Conservation (phyloP, 2,329 filamentous ascomycete genomes). For the Fusarium temperatum region DNA sequence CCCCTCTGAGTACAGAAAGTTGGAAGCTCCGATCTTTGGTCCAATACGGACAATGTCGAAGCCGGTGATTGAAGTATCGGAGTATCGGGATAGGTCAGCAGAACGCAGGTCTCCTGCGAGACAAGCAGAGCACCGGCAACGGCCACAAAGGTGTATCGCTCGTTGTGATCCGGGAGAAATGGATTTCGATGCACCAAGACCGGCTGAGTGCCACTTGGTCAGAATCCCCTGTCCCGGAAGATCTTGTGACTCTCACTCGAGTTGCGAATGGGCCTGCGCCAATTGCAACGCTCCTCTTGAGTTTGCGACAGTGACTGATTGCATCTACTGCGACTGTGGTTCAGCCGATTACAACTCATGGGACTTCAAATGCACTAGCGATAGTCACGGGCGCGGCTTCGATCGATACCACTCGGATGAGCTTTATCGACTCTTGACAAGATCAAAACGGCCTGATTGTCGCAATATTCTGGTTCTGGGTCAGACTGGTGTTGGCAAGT, state of each 20-base stretch:
- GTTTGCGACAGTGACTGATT: constrained; percentile 14
- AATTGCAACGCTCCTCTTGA: not conserved
- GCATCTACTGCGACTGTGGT: constrained; percentile 52
- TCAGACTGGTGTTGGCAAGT: constrained; percentile 59
- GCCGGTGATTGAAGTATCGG: not conserved
- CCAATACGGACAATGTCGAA: not conserved
- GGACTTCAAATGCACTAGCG: constrained; percentile 46
- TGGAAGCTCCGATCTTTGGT: not conserved
- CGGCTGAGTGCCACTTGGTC: constrained; percentile 38
- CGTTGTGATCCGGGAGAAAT: not conserved
- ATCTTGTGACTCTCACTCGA: constrained; percentile 26
- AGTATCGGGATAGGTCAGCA: not conserved
- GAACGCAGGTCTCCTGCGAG: not conserved
- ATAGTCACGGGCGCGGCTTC: constrained; percentile 37
- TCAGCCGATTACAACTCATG: constrained; percentile 38
- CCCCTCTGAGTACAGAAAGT: not conserved
- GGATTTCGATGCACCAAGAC: not conserved
- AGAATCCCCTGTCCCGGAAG: constrained; percentile 46
- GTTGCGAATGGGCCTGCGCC: constrained; percentile 18
- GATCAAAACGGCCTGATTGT: constrained; percentile 25
- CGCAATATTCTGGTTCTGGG: constrained; percentile 57
- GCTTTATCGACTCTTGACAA: not conserved
- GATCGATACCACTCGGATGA: not conserved
- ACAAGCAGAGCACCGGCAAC: not conserved
- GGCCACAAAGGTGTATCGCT: not conserved